Evolutionary conservation across 441 rosid genomes (phyloP), one percentile per base, ranked within the genome.

Genomic region (Bocquillonia castaneifolia): DNA sequence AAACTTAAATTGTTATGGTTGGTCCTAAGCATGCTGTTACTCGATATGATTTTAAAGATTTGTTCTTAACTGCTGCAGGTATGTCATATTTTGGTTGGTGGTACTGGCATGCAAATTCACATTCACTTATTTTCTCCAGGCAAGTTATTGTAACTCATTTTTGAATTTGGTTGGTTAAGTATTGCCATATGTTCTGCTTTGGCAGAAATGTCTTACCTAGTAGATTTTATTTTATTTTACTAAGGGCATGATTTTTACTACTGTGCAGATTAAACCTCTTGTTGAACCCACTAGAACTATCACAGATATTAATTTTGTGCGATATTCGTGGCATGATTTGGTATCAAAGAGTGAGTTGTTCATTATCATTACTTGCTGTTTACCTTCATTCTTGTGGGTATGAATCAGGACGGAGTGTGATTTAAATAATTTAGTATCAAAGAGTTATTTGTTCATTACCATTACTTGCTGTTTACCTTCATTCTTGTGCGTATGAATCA

Each of bases 121-220:
- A 57, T 96, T 96, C 76, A 85, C 99, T 23, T 96, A 96, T 84
- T 96, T 96, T 84, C 97, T 96, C 81, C 98, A 96, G 97, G 99
- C 72, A 87, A 88, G 86, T 40, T 22, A 42, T 58, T 72, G 22
- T 50, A 31, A 70, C 63, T 53, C 70, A 61, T 55, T 73, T 54
- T 72, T 69, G 54, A 56, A 40, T 67, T 73, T 51, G 58, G 53
- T 64, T 53, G 31, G 70, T 66, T 40, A 18, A 67, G 64, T 40
- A 55, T 31, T 63, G 8, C 6, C 23, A 47, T 65, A 25, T 55
- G 40, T 9, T 52, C 56, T 64, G 18, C 22, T 48, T 62, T 54
- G 50, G 62, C 55, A 25, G 22, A 62, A 25, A 32, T 59, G 29
- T 29, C 20, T 72, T 44, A 31, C 55, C 64, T 55, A 15, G 69